Conservation (phyloP, 768 basidiomycete genomes). For the Tricholoma terreum region DNA sequence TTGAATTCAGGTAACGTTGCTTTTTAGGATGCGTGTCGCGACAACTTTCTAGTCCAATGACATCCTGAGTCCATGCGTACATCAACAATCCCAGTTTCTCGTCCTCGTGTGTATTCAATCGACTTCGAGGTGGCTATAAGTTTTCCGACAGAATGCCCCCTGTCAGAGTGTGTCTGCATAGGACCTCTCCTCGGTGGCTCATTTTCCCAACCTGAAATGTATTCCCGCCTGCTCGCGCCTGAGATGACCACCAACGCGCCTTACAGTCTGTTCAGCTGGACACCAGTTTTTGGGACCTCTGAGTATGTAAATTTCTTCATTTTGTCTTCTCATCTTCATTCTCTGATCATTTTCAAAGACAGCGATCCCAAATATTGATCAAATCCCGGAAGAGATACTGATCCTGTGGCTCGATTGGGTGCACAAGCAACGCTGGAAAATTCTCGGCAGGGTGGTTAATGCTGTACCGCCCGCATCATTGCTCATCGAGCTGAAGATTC, state of each 20-base stretch:
- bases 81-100: slow-evolving; percentile 18
- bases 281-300: slow-evolving; percentile 19
- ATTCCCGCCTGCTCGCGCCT: slow-evolving; percentile 19
- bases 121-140: slow-evolving; percentile 29
- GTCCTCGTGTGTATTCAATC: slow-evolving; percentile 29
- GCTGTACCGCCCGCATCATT: too few relatives aligned
- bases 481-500: too few relatives aligned
- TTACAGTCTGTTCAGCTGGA: slow-evolving; percentile 26
- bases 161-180: slow-evolving; percentile 12
- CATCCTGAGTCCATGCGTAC: slow-evolving; percentile 25
- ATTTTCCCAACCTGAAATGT: slow-evolving; percentile 13
- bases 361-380: too few relatives aligned
- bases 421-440: too few relatives aligned
- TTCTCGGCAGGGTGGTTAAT: too few relatives aligned
- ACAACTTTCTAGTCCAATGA: slow-evolving; percentile 31
- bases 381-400: too few relatives aligned
- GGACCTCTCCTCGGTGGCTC: slow-evolving; percentile 19
- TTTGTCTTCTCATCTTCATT: too few relatives aligned
- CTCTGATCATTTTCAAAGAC: too few relatives aligned
- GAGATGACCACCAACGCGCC: slow-evolving; percentile 18
- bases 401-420: too few relatives aligned
- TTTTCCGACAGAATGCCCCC: slow-evolving; percentile 19
- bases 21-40: slow-evolving; percentile 25
- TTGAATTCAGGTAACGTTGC: background rate
- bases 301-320: slow-evolving; percentile 4